Conservation (phyloP, 768 basidiomycete species). For the Boletus subcaerulescens region DNA sequence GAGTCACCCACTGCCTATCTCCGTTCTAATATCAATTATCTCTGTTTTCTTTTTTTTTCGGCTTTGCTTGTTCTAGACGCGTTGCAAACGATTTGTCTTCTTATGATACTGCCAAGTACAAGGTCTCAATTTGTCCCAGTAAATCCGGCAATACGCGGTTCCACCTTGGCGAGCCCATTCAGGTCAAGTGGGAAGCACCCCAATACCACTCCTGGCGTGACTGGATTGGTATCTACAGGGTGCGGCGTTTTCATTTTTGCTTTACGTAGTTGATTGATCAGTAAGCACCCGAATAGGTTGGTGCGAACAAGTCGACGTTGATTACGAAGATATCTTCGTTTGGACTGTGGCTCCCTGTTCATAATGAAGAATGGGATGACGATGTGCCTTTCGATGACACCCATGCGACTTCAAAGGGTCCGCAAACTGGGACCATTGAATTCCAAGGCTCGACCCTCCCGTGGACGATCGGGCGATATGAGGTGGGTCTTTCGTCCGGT, state of each 20-base stretch:
- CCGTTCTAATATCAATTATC: not conserved
- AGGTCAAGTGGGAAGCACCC: conserved; percentile 85
- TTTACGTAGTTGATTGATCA: not conserved
- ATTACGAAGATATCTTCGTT: conserved; percentile 83
- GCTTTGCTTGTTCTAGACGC: conserved; percentile 44
- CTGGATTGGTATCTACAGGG: conserved; percentile 94
- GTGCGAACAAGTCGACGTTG: conserved; percentile 78
- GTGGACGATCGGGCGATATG: conserved; percentile 84
- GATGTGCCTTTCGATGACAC: conserved; percentile 60
- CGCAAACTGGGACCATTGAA: conserved; percentile 60
- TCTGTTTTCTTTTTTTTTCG: not conserved
- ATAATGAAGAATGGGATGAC: conserved; percentile 92
- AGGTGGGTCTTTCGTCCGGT: conserved; percentile 38
- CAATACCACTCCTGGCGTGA: conserved; percentile 83
- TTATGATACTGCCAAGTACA: conserved; percentile 80
- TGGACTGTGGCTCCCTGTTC: conserved; percentile 92
- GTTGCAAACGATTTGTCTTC: conserved; percentile 78
- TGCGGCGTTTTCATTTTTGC: conserved; percentile 28
- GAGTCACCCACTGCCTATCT: conserved; percentile 28
- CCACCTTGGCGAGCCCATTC: conserved; percentile 90
- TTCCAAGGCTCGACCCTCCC: conserved; percentile 82
- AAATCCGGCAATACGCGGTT: conserved; percentile 56
- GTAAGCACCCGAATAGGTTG: conserved; percentile 48
- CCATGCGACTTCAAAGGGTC: conserved; percentile 32
- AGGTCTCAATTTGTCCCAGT: conserved; percentile 55